A percentile compares a stretch with the other conserved stretches of the same genome.
Conservation (phyloP, 345 rosid genomes). For the Murraya paniculata region DNA sequence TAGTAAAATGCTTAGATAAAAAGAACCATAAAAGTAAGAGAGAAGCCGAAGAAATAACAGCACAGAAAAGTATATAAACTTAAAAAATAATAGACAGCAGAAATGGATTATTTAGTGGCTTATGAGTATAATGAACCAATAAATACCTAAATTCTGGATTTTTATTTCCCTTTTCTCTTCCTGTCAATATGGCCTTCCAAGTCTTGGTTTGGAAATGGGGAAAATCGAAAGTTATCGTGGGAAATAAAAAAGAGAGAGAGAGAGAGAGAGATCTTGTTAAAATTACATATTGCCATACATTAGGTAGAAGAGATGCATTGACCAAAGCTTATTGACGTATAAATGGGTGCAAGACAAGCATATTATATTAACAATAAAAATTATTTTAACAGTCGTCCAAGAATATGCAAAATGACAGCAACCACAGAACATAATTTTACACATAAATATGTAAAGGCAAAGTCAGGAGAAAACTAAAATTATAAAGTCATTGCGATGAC, state of each 20-base stretch:
- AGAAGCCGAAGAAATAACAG: neutral
- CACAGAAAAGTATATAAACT: neutral
- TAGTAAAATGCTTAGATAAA: constrained; percentile 10
- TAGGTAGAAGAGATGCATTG: neutral
- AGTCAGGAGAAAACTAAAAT: neutral
- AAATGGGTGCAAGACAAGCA: neutral
- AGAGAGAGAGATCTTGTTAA: neutral
- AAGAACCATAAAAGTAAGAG: neutral
- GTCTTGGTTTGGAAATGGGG: neutral
- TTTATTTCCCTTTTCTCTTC: neutral
- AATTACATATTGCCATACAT: neutral
- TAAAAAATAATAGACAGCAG: neutral
- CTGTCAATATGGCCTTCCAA: neutral
- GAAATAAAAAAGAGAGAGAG: neutral
- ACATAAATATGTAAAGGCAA: neutral
- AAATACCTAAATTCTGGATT: neutral
- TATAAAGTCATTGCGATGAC: neutral
- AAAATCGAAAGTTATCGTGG: neutral
- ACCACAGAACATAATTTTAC: neutral
- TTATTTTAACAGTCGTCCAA: neutral
- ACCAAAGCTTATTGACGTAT: neutral
- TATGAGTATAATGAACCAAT: neutral
- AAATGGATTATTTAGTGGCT: neutral
- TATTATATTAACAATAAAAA: neutral
- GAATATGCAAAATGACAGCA: neutral